Base-by-base conservation (phyloP, 805 yeast species). In the Cyberlindnera maclurae region DNA sequence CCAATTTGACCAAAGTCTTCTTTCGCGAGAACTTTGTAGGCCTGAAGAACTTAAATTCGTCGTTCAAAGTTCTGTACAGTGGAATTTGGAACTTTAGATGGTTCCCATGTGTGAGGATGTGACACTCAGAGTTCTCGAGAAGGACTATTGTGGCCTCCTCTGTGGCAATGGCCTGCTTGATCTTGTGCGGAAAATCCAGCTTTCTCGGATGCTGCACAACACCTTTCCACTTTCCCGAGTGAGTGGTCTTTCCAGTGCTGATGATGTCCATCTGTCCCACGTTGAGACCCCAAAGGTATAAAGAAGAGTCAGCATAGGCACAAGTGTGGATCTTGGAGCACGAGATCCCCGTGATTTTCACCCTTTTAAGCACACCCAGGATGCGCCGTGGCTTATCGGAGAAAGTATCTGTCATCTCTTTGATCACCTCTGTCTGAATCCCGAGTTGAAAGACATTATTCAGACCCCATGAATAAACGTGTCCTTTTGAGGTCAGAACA, bases 391-490 rank as follows among this genome's bases (percentile, higher is more conserved):
- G 63, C 8, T 46, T 55, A n/a, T 54, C 55, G 0, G 51, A 32
- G 34, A 48, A 57, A 3, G 54, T 51, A 16, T 54, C 51, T 3
- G 49, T 44, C 36, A 51, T 54, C n/a, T 46, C 53, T 18, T 48
- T 52, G 22, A 46, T 33, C 30, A 41, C 44, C 28, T 55, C 59
- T 5, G 65, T 62, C 3, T 58, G 55, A 45, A 68, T 70, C 0
- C 95, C 95, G 16, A 85, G 58, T 54, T 84, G 94, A n/a, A 71
- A 72, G 54, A 58, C 70, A 13, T 68, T 64, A 51, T 85, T 85
- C 43, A 76, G 67, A 0, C 97, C 97, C 95, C 96, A 89, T 0
- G 88, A 60, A 44, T 67, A 82, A 2, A 86, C 63, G n/a, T 70
- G 69, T 29, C 77, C 77, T 12, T 59, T 47, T 0, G 61, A 51